Conservation (phyloP, 2,329 filamentous ascomycete genomes). For the Blastomyces silverae region DNA sequence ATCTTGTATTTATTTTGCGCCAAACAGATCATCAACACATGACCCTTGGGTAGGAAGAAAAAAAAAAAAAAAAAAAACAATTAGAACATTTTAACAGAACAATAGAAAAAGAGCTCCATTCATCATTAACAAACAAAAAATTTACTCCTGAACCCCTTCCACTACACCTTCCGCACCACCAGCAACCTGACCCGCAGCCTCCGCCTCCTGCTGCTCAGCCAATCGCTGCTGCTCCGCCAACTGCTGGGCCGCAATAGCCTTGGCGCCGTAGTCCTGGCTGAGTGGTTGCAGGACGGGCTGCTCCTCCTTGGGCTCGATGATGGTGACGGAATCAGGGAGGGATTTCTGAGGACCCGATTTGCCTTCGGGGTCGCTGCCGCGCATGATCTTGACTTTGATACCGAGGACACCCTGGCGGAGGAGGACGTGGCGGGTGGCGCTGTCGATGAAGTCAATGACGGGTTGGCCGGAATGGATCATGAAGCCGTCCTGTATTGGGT, state of each 20-base stretch:
- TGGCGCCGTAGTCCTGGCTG: conserved; percentile 98
- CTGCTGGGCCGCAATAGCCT: conserved; percentile 62
- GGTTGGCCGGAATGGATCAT: conserved; percentile 99
- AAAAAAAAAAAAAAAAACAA: conserved; percentile 11
- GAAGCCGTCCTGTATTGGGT: conserved; percentile 70
- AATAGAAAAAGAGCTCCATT: not conserved
- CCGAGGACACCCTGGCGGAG: conserved; percentile 99
- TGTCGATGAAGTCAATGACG: conserved; percentile 99
- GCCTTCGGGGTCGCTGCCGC: conserved; percentile 97
- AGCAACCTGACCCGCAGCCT: conserved; percentile 24
- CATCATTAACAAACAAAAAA: conserved; percentile 12
- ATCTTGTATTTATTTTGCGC: conserved; percentile 14
- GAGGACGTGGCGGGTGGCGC: conserved; percentile 96
- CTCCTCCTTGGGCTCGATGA: conserved; percentile 99
- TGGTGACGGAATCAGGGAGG: conserved; percentile 95
- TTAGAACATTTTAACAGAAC: not conserved
- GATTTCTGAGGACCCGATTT: conserved; percentile 97
- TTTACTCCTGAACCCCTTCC: conserved; percentile 43
- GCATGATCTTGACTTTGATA: conserved; percentile 99
- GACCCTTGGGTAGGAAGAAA: conserved; percentile 9
- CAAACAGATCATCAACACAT: conserved; percentile 2
- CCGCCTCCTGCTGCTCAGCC: conserved; percentile 51
- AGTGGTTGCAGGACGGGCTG: conserved; percentile 87
- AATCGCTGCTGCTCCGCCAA: conserved; percentile 50
- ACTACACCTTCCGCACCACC: conserved; percentile 30